phyloP scores from a whole-genome alignment of 176 grass and related monocot genomes.

The Dendrocalamus sinicus region DNA sequence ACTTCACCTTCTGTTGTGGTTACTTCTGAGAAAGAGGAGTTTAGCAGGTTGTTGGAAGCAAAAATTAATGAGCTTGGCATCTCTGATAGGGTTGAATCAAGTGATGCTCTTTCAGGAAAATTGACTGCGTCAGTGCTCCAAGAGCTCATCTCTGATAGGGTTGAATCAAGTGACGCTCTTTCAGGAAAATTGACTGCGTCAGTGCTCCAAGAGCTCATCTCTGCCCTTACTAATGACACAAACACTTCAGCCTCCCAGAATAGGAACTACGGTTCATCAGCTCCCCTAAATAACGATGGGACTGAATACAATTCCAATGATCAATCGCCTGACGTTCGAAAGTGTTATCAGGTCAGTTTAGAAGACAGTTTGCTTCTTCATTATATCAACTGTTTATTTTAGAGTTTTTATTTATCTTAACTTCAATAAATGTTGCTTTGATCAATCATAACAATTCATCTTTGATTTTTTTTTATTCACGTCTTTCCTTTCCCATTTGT shows the following conservation, averaged over 20 bases:
- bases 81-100: conserved; percentile 45
- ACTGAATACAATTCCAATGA: conserved; percentile 30
- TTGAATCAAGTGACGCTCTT: conserved; percentile 42
- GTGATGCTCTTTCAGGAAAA: conserved; percentile 47
- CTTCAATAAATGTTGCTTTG: too few relatives aligned
- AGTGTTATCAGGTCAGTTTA: conserved; percentile 56
- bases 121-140: conserved; percentile 57
- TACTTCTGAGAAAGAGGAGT: conserved; percentile 49
- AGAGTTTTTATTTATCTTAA: not conserved
- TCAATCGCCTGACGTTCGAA: conserved; percentile 38
- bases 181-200: conserved; percentile 48
- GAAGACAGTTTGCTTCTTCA: not conserved
- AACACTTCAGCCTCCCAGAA: conserved; percentile 15
- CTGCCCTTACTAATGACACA: conserved; percentile 48
- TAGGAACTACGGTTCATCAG: conserved; percentile 22
- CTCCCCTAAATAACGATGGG: not conserved
- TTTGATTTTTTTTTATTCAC: too few relatives aligned
- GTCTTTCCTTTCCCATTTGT: too few relatives aligned
- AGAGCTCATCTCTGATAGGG: conserved; percentile 59
- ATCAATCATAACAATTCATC: too few relatives aligned
- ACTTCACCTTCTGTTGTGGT: not conserved
- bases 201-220: conserved; percentile 69
- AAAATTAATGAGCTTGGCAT: conserved; percentile 55
- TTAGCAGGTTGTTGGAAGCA: conserved; percentile 52
- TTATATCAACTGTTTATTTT: not conserved